Base-by-base conservation (phyloP, 345 rosid genomes). In the Adansonia digitata region DNA sequence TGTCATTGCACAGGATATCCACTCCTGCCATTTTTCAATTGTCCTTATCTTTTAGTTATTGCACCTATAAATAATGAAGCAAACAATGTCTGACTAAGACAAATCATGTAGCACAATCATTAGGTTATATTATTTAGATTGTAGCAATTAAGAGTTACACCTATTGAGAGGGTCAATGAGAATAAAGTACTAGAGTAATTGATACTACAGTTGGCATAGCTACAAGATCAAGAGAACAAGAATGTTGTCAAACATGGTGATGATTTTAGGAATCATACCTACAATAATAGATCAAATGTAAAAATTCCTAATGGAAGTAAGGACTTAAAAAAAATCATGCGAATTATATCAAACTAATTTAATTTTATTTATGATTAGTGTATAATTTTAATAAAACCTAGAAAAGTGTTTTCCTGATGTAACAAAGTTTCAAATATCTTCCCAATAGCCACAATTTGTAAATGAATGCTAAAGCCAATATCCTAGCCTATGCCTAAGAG, bases 31-130 rank as follows among this genome's bases (percentile, higher is more conserved):
- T 91, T 80, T 95, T 87, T 95, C 99, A 64, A 95, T 95, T 64
- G 97, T 98, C 2, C 96, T 95, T 97, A 95, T 95, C 99, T 91
- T 85, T 95, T 95, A 6, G 99, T 95, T 71, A 95, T 95, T 74
- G 96, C 95, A 72, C 99, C 99, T 98, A 92, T 60, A 48, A 35
- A 76, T n/a, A 81, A 77, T 11, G 15, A 72, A 75, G n/a, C 15
- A 62, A 43, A 66, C 10, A 22, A 73, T 42, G 27, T 27, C 52
- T 75, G 52, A 7, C 13, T 29, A 43, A 71, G 57, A n/a, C n/a
- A n/a, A n/a, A n/a, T n/a, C 53, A 71, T 72, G 56, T 20, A 60
- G 40, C 5, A 12, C 11, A 29, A 51, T 6, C 2, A 48, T 29
- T 53, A 78, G n/a, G 9, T 18, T 31, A 3, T n/a, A 34, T 49